Conservation (phyloP, 208 protist genomes). For the Naegleria lovaniensis region DNA sequence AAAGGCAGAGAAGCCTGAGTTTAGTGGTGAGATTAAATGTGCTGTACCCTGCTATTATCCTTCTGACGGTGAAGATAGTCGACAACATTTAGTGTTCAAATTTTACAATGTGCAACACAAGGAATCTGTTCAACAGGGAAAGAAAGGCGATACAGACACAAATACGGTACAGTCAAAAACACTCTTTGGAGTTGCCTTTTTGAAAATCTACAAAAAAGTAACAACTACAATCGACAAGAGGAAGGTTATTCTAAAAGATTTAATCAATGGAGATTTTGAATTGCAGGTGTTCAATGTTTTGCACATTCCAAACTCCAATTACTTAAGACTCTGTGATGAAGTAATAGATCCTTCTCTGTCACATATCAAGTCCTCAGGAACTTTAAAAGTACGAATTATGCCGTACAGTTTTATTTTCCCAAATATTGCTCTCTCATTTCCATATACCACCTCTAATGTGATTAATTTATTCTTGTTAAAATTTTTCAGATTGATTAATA, state of each 20-base stretch:
- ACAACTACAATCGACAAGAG: background rate
- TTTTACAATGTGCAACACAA: background rate
- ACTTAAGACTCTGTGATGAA: background rate
- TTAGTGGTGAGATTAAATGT: constrained; percentile 12
- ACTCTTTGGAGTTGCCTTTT: background rate
- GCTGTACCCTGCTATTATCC: background rate
- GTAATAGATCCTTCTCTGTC: background rate
- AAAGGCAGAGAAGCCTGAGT: background rate
- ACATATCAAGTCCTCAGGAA: background rate
- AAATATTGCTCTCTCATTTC: background rate
- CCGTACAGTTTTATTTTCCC: background rate
- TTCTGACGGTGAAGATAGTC: background rate
- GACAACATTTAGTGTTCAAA: background rate
- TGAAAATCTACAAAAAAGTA: background rate
- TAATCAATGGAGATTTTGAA: background rate
- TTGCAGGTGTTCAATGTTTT: background rate
- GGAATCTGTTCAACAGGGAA: background rate
- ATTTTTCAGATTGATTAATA: background rate
- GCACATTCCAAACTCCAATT: background rate
- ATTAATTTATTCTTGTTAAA: background rate
- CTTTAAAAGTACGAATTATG: background rate
- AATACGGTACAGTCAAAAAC: background rate
- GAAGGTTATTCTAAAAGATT: background rate
- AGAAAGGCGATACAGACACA: background rate
- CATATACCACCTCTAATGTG: background rate